Evolutionary conservation across 768 basidiomycete genomes (phyloP).

Genomic region (Pisolithus tinctorius): DNA sequence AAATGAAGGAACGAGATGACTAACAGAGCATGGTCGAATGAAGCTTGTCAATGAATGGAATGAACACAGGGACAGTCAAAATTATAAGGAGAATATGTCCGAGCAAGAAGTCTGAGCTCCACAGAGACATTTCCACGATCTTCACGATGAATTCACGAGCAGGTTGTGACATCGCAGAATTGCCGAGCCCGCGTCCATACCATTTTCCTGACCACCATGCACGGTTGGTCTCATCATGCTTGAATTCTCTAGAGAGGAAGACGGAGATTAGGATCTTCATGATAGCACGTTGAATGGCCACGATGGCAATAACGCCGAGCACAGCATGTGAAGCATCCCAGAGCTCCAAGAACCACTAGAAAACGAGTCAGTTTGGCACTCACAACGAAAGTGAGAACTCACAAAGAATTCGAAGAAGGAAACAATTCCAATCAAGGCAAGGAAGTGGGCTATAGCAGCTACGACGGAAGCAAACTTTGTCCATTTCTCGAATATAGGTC

Average conservation of each 20-base stretch:
- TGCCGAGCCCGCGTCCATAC: constrained; percentile 91
- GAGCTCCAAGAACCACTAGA: constrained; percentile 90
- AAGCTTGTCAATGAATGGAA: constrained; percentile 81
- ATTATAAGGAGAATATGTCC: constrained; percentile 82
- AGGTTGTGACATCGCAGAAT: constrained; percentile 90
- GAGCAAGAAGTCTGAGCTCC: constrained; percentile 92
- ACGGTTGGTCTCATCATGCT: constrained; percentile 96
- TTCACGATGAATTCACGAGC: constrained; percentile 97
- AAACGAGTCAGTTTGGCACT: constrained; percentile 1
- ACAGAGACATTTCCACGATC: constrained; percentile 95
- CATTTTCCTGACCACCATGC: constrained; percentile 99
- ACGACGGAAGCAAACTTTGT: constrained; percentile 86
- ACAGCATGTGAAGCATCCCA: constrained; percentile 98
- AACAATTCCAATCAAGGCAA: constrained; percentile 74
- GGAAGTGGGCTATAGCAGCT: constrained; percentile 85
- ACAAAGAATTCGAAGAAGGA: constrained; percentile 97
- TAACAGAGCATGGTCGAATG: constrained; percentile 92
- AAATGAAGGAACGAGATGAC: constrained; percentile 23
- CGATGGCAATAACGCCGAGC: constrained; percentile 82
- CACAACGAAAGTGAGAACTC: constrained; percentile 38
- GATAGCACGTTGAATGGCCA: constrained; percentile 86
- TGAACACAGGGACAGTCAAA: constrained; percentile 74
- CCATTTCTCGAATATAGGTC: constrained; percentile 82
- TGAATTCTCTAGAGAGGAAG: constrained; percentile 94
- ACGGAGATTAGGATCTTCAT: constrained; percentile 93